These are phyloP conservation scores for Jatropha curcas DNA, from an alignment of 345 rosid genomes.

Conservation along the genomic window DNA sequence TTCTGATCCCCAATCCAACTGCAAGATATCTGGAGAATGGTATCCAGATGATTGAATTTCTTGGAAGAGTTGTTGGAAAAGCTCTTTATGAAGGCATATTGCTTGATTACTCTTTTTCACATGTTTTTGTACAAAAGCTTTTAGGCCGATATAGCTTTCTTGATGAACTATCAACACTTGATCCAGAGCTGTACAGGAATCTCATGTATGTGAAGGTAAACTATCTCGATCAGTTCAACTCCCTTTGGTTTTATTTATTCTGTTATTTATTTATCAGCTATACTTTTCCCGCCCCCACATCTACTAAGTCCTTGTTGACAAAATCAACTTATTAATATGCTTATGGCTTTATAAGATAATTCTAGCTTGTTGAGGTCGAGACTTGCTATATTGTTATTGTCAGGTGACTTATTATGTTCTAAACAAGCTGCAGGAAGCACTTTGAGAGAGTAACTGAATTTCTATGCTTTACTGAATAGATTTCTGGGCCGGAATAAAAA, in stretches of 20 bases:
- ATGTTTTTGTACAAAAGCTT: constrained; percentile 87
- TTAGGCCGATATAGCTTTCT: constrained; percentile 96
- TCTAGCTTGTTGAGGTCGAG: background rate
- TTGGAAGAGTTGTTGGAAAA: constrained; percentile 96
- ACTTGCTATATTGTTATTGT: background rate
- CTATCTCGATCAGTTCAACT: constrained; percentile 12
- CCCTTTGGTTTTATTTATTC: background rate
- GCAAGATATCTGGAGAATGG: constrained; percentile 88
- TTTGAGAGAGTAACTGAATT: background rate
- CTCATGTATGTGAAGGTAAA: constrained; percentile 97
- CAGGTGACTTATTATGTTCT: background rate
- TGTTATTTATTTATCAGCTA: constrained; percentile 2
- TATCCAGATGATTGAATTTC: constrained; percentile 90
- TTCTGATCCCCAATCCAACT: constrained; percentile 80
- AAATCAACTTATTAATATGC: constrained; percentile 5
- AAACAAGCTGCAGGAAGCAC: background rate
- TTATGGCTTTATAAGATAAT: constrained; percentile 1
- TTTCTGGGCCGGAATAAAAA: constrained; percentile 5
- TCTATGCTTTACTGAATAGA: background rate
- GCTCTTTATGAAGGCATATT: constrained; percentile 96
- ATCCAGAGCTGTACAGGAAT: constrained; percentile 88
- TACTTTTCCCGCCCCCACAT: background rate
- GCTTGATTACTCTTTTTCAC: constrained; percentile 91
- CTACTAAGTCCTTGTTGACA: background rate
- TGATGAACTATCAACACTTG: constrained; percentile 94